phyloP scores from a whole-genome alignment of 805 yeast genomes.

The Tetrapisispora phaffii region DNA sequence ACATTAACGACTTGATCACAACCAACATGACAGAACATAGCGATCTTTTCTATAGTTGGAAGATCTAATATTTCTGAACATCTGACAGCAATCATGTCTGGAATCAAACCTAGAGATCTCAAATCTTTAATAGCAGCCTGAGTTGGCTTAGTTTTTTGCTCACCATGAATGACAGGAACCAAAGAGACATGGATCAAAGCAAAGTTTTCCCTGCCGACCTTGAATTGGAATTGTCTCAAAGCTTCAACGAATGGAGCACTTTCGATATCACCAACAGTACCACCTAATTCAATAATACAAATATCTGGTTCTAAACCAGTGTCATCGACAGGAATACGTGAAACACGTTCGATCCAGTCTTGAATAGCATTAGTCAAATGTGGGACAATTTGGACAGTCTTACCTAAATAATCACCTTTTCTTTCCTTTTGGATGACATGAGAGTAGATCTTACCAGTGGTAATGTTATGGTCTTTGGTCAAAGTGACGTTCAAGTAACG shows the following conservation, averaged over 20 bases:
- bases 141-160: constrained; percentile 98
- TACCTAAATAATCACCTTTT: constrained; percentile 94
- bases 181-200: constrained; percentile 93
- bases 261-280: constrained; percentile 98
- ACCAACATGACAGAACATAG: constrained; percentile 98
- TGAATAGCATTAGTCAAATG: constrained; percentile 95
- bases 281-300: constrained; percentile 95
- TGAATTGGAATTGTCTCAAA: constrained; percentile 94
- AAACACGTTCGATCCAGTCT: constrained; percentile 94
- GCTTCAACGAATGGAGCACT: constrained; percentile 99
- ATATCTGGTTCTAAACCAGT: constrained; percentile 87
- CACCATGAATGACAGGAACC: constrained; percentile 97
- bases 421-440: constrained; percentile 91
- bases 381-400: constrained; percentile 99
- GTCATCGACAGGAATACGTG: constrained; percentile 83
- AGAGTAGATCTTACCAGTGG: constrained; percentile 95
- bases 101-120: constrained; percentile 87
- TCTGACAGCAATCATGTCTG: constrained; percentile 97
- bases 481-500: constrained; percentile 89
- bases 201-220: constrained; percentile 89
- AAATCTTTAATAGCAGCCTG: constrained; percentile 98
- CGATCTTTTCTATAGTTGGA: constrained; percentile 87
- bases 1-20: constrained; percentile 96
- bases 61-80: constrained; percentile 74
- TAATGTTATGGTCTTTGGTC: constrained; percentile 90